phyloP scores from a whole-genome alignment of 2,329 filamentous ascomycete species.

The Fusarium mangiferae region DNA sequence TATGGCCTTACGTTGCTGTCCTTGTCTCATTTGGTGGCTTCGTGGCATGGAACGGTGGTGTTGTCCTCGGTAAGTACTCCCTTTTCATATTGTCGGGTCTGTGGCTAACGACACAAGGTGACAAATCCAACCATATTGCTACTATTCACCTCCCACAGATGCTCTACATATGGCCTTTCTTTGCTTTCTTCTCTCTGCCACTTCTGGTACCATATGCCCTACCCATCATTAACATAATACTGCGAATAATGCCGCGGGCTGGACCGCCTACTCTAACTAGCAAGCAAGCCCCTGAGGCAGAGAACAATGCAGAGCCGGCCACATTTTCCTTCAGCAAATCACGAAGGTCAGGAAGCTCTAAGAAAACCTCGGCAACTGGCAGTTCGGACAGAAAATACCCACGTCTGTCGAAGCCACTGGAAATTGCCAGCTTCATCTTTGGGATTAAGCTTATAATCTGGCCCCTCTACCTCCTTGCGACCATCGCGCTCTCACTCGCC shows the following conservation, averaged over 20 bases:
- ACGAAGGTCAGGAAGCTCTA: neutral
- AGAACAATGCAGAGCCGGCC: neutral
- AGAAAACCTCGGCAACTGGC: neutral
- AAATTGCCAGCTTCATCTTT: slow-evolving; percentile 37
- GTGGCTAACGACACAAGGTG: slow-evolving; percentile 65
- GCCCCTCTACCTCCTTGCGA: slow-evolving; percentile 49
- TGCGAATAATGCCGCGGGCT: neutral
- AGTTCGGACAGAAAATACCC: neutral
- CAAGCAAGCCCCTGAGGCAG: neutral
- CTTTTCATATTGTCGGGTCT: neutral
- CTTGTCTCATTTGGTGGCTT: slow-evolving; percentile 77
- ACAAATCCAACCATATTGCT: slow-evolving; percentile 93
- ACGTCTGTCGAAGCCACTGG: slow-evolving; percentile 20
- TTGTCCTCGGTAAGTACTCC: slow-evolving; percentile 79
- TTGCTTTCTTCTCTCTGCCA: slow-evolving; percentile 89
- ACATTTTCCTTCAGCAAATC: slow-evolving; percentile 2
- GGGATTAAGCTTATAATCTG: slow-evolving; percentile 50
- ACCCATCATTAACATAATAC: slow-evolving; percentile 43
- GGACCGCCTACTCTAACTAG: neutral
- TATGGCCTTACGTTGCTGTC: slow-evolving; percentile 71
- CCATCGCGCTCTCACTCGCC: slow-evolving; percentile 51
- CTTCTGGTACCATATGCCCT: slow-evolving; percentile 69
- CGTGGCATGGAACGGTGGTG: slow-evolving; percentile 87
- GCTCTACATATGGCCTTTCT: slow-evolving; percentile 93
- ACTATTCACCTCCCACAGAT: slow-evolving; percentile 91